Conservation (phyloP, 202 grass and related monocot genomes). For the Setaria viridis region DNA sequence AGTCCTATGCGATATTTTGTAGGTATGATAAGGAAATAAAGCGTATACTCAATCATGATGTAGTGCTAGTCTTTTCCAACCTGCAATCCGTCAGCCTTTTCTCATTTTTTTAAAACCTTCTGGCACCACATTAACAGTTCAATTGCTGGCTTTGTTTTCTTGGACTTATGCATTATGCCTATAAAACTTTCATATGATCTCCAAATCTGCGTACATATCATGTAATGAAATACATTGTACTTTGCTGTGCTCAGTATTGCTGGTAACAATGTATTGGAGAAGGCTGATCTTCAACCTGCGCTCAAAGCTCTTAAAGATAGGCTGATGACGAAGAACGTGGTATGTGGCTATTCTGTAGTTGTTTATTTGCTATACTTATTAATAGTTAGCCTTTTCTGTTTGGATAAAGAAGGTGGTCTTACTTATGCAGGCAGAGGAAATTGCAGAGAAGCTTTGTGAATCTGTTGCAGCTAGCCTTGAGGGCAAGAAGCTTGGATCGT, state of each 20-base stretch:
- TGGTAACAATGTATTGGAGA: slow-evolving; percentile 78
- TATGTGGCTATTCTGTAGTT: slow-evolving; percentile 46
- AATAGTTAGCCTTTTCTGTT: neutral
- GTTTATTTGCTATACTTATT: neutral
- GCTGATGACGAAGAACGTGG: slow-evolving; percentile 96
- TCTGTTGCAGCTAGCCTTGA: slow-evolving; percentile 92
- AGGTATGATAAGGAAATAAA: neutral
- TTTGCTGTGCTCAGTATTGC: slow-evolving; percentile 69
- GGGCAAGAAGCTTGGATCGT: slow-evolving; percentile 89
- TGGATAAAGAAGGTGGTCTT: slow-evolving; percentile 14
- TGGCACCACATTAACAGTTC: neutral
- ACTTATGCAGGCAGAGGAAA: slow-evolving; percentile 81
- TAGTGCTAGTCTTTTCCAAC: neutral
- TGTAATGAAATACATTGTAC: slow-evolving; percentile 3
- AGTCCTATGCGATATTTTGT: neutral
- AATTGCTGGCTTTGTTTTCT: neutral
- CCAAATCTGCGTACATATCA: neutral
- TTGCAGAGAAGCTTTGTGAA: slow-evolving; percentile 94
- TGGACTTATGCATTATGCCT: slow-evolving; percentile 9
- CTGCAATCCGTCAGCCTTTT: neutral
- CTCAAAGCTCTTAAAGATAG: slow-evolving; percentile 94
- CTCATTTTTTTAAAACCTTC: neutral
- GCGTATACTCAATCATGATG: neutral
- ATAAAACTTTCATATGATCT: neutral
- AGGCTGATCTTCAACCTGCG: slow-evolving; percentile 82